Evolutionary conservation across 306 rosid genomes (phyloP), one percentile per base, ranked within the genome.

Genomic region (Begonia peltatifolia): DNA sequence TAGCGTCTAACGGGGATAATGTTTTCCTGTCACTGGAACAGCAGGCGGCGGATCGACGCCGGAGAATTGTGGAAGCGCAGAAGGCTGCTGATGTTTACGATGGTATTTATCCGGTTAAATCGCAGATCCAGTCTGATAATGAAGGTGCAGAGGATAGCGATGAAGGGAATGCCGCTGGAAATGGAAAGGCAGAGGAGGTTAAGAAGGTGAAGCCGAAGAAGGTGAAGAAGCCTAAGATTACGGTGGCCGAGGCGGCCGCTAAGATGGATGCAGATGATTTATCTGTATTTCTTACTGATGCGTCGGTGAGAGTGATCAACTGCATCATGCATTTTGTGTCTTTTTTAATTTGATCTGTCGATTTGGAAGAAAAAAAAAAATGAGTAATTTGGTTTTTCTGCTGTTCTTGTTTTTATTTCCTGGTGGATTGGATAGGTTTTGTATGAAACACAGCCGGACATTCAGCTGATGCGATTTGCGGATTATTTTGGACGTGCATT

Each of bases 181-280:
- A 70, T 53, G 95, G 68, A 46, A 78, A 80, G 67, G 57, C 56
- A 5, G 85, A 59, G 59, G 90, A 82, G 58, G 79, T 22, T 25
- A 89, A 89, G 77, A 85, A 85, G 78, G 73, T 68, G 71, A 89
- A 89, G 79, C 78, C 46, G 71, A 85, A 85, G 84, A 89, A 85
- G 68, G 74, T 61, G 23, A 89, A 89, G 84, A 89, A 82, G 46
- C 95, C 95, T 11, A 90, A 90, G 86, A 76, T 90, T 46, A 76
- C 97, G 4, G 74, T 90, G 43, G 71, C 85, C 0, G 97, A 90
- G 65, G 95, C 97, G 5, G 90, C 95, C 2, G 76, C 79, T 14
- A 85, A 80, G 79, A 90, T 90, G 63, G 94, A 85, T 41, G 74
- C 69, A 4, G 65, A 61, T 64, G 75, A 80, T 74, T 84, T 85